These are phyloP conservation scores for Endoconidiophora laricicola DNA, from an alignment of 2,329 filamentous ascomycete species.

Conservation along the genomic window DNA sequence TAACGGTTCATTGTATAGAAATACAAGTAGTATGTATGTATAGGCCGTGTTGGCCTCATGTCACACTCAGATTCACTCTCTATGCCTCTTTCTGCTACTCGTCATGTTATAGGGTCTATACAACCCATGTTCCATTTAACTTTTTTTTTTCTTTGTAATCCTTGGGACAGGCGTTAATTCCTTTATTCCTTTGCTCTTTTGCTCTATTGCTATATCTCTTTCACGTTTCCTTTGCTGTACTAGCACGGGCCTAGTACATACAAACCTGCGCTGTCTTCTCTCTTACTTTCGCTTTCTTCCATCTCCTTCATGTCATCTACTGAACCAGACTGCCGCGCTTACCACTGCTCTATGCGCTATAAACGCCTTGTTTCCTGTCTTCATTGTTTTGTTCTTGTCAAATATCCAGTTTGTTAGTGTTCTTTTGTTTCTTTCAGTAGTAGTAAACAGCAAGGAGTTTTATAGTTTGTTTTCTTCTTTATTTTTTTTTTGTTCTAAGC, in stretches of 20 bases:
- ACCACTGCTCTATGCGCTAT: background rate
- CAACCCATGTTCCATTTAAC: background rate
- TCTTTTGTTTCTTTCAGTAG: too few species aligned
- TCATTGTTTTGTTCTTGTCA: background rate
- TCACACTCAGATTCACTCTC: too few species aligned
- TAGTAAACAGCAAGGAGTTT: too few species aligned
- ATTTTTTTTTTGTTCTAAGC: background rate
- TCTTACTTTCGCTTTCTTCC: background rate
- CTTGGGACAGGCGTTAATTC: background rate
- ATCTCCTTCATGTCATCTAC: background rate
- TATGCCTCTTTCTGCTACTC: too few species aligned
- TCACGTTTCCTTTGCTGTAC: background rate
- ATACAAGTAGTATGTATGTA: too few species aligned
- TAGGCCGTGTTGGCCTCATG: too few species aligned
- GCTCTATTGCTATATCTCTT: too few species aligned
- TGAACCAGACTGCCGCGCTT: slow-evolving; percentile 8
- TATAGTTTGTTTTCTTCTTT: background rate
- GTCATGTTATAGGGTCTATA: background rate
- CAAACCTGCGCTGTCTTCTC: background rate
- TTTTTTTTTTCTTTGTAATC: background rate
- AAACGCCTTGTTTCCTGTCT: background rate
- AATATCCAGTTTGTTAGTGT: background rate
- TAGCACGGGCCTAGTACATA: too few species aligned
- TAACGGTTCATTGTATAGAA: too few species aligned
- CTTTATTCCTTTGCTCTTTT: background rate